Base-by-base conservation (phyloP, 2,329 filamentous ascomycete species). In the Thielaviopsis cerberus region DNA sequence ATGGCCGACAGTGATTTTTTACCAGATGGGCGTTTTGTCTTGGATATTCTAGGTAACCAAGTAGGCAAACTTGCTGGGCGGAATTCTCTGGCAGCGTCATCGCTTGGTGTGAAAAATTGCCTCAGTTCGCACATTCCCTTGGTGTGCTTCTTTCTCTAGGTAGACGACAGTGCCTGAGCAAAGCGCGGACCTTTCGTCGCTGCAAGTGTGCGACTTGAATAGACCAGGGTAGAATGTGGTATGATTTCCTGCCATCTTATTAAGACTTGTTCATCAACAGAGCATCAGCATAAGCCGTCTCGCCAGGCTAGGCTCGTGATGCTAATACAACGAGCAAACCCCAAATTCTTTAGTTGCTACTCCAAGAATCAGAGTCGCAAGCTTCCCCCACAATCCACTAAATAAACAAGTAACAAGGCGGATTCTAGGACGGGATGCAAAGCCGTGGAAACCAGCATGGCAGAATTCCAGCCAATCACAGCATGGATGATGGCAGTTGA, bases 391-490 rank as follows among this genome's bases (percentile, higher is more conserved):
- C 41, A 48, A 48, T 10, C 41, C 20, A 48, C 41, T 48, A 48
- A 30, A 30, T 30, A 30, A 11, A 30, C 11, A 11, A 30, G 27
- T 30, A 30, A 20, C 41, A 22, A 22, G 10, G n/a, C 41, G 41
- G 41, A 11, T 48, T 48, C 22, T 48, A 41, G n/a, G 7, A 22
- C 41, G 41, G 41, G 41, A 48, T 4, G n/a, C 41, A 7, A 20
- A 7, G 41, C 41, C 7, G 4, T 10, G 41, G 11, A 48, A 7
- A 48, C 41, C 22, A 10, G 22, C 7, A 48, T 48, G 41, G 41
- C 41, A n/a, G 41, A 20, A 22, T 48, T 48, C n/a, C 8, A 48
- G 37, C 54, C 58, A 59, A 59, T 41, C 58, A 57, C 34, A 54
- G 8, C 30, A 54, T 50, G 51, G 50, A 23, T 27, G 25, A n/a